Evolutionary conservation across 2,329 filamentous ascomycete species (phyloP).

Genomic region (Leptographium radiaticola): DNA sequence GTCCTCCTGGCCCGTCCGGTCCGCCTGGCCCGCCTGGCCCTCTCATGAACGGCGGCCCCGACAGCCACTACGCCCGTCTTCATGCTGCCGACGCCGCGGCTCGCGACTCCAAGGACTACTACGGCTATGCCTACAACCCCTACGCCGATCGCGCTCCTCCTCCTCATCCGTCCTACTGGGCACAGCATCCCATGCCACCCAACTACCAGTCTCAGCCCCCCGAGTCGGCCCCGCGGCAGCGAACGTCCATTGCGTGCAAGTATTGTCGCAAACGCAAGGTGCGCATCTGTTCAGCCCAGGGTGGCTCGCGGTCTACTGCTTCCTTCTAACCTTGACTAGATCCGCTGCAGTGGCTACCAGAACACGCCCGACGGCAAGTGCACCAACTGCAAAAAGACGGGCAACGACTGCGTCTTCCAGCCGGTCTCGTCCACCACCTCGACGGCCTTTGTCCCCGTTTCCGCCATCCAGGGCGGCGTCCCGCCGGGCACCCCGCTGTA

Average conservation of each 20-base stretch:
- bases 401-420: constrained; percentile 49
- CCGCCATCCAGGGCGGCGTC: constrained; percentile 43
- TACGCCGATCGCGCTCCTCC: constrained; percentile 10
- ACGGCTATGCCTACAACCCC: constrained; percentile 12
- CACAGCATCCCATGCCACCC: constrained; percentile 11
- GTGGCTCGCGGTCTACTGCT: not conserved
- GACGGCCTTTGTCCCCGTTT: constrained; percentile 46
- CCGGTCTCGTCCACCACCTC: constrained; percentile 40
- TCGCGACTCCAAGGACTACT: constrained; percentile 11
- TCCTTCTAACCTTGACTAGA: constrained; percentile 25
- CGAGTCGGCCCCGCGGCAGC: constrained; percentile 42
- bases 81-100: constrained; percentile 8
- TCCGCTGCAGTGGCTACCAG: constrained; percentile 48
- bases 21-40: constrained; percentile 11
- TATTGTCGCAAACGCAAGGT: constrained; percentile 52
- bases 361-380: constrained; percentile 46
- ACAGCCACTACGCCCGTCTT: constrained; percentile 11
- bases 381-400: constrained; percentile 47
- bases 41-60: constrained; percentile 12
- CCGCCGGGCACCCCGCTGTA: constrained; percentile 43
- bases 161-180: constrained; percentile 7
- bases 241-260: constrained; percentile 46
- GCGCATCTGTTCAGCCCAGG: not conserved
- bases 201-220: constrained; percentile 22
- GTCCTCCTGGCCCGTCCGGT: not conserved